phyloP scores from a whole-genome alignment of 2,329 filamentous ascomycete species.

The Penicillium hesseltinei region DNA sequence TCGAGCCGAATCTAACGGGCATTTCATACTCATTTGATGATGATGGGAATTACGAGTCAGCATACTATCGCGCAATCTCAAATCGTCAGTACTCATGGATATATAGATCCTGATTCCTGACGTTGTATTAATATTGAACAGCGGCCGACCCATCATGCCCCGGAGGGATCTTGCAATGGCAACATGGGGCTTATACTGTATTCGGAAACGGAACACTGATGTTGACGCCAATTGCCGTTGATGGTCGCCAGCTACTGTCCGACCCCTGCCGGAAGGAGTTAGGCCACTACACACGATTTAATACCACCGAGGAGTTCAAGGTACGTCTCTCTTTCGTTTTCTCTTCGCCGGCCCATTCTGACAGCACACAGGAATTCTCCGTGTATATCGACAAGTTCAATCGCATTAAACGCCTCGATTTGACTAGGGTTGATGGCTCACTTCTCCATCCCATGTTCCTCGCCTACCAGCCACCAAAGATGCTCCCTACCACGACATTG shows the following conservation, averaged over 20 bases:
- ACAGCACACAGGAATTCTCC: slow-evolving; percentile 37
- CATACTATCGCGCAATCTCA: slow-evolving; percentile 66
- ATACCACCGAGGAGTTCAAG: slow-evolving; percentile 62
- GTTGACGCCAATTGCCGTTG: slow-evolving; percentile 61
- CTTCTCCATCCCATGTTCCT: slow-evolving; percentile 68
- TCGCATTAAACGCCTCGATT: slow-evolving; percentile 61
- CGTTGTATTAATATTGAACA: slow-evolving; percentile 28
- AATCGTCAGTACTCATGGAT: slow-evolving; percentile 56
- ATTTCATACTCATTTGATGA: slow-evolving; percentile 72
- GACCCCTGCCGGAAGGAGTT: slow-evolving; percentile 60
- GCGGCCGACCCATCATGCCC: slow-evolving; percentile 61
- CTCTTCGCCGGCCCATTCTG: not conserved
- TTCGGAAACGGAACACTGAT: slow-evolving; percentile 58
- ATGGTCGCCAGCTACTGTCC: slow-evolving; percentile 66
- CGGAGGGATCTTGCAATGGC: slow-evolving; percentile 67
- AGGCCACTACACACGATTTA: slow-evolving; percentile 64
- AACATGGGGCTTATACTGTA: slow-evolving; percentile 64
- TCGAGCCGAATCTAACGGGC: slow-evolving; percentile 64
- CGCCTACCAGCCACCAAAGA: slow-evolving; percentile 60
- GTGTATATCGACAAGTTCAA: slow-evolving; percentile 59
- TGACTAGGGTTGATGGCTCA: slow-evolving; percentile 62
- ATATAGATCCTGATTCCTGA: not conserved
- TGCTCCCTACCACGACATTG: slow-evolving; percentile 67
- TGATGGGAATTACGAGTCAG: slow-evolving; percentile 67
- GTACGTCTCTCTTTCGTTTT: slow-evolving; percentile 38